Percentiles rank a stretch among this genome's conserved stretches.
These are phyloP conservation scores for Neurospora sp. DNA, from an alignment of 495 filamentous ascomycete genomes.

Conservation along the genomic window DNA sequence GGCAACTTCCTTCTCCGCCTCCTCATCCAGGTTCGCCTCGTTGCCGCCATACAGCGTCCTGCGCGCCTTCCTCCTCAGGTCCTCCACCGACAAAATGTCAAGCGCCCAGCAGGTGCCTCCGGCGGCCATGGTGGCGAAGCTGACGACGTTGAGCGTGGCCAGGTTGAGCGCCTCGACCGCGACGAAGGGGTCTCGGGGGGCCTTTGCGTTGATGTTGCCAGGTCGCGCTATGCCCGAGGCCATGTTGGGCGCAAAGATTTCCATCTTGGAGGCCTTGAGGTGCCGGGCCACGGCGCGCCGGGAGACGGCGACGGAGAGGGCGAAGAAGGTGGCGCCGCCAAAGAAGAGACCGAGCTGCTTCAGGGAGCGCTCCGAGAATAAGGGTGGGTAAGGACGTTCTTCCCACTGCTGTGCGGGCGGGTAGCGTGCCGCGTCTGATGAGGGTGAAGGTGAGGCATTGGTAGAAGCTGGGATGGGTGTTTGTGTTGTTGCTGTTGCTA, in stretches of 20 bases:
- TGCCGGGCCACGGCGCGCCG: slow-evolving; percentile 53
- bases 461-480: neutral
- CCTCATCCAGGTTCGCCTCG: slow-evolving; percentile 38
- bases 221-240: slow-evolving; percentile 15
- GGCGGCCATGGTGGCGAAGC: slow-evolving; percentile 53
- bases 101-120: slow-evolving; percentile 62
- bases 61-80: slow-evolving; percentile 46
- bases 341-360: slow-evolving; percentile 20
- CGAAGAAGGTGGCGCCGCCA: slow-evolving; percentile 62
- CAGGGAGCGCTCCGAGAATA: slow-evolving; percentile 14
- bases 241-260: slow-evolving; percentile 53
- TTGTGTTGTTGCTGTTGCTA: neutral
- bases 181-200: slow-evolving; percentile 40
- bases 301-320: slow-evolving; percentile 57
- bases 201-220: neutral
- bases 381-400: slow-evolving; percentile 1
- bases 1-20: slow-evolving; percentile 57
- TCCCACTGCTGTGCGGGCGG: neutral
- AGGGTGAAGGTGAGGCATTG: neutral
- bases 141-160: slow-evolving; percentile 72
- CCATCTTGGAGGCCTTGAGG: slow-evolving; percentile 42
- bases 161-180: slow-evolving; percentile 70
- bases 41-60: slow-evolving; percentile 33
- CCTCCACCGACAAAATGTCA: slow-evolving; percentile 60
- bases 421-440: neutral